Evolutionary conservation across 108 stramenopile genomes (phyloP).

Genomic region (Cyclotella choctawhatcheeana): DNA sequence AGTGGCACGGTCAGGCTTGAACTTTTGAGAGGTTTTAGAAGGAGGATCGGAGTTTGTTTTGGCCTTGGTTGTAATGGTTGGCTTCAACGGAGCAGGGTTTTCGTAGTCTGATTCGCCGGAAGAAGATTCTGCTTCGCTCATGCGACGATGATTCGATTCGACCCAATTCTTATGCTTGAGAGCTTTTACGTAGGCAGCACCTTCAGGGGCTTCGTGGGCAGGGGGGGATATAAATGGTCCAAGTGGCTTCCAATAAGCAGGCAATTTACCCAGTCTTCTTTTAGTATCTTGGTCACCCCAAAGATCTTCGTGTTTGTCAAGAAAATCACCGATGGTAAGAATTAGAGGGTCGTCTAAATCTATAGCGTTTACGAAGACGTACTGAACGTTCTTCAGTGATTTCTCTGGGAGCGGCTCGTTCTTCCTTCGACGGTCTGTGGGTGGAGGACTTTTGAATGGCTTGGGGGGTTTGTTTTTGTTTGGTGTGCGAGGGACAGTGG

Average conservation of each 20-base stretch:
- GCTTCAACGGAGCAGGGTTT: constrained; percentile 8
- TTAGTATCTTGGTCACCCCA: not conserved
- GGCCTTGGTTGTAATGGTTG: constrained; percentile 5
- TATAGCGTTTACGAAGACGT: not conserved
- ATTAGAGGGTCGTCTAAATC: no score
- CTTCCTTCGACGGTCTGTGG: no score
- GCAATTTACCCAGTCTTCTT: not conserved
- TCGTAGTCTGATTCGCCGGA: constrained; percentile 2
- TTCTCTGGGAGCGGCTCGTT: no score
- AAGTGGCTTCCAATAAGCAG: not conserved
- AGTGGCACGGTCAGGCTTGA: not conserved
- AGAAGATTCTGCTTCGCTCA: constrained; percentile 6
- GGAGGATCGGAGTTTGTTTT: no score
- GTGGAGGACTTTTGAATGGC: no score
- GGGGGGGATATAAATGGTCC: not conserved
- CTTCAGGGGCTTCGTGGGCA: not conserved
- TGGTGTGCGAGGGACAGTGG: no score
- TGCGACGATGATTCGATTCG: not conserved
- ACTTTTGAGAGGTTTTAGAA: not conserved
- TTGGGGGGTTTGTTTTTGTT: no score
- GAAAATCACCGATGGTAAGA: not conserved
- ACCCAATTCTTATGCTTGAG: not conserved
- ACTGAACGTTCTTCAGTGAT: not conserved
- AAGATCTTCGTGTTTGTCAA: not conserved
- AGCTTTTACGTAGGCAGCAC: not conserved